Evolutionary conservation across 1,284 basidiomycete species (phyloP), one percentile per base, ranked within the genome.

Genomic region (Heterobasidion parviporum): DNA sequence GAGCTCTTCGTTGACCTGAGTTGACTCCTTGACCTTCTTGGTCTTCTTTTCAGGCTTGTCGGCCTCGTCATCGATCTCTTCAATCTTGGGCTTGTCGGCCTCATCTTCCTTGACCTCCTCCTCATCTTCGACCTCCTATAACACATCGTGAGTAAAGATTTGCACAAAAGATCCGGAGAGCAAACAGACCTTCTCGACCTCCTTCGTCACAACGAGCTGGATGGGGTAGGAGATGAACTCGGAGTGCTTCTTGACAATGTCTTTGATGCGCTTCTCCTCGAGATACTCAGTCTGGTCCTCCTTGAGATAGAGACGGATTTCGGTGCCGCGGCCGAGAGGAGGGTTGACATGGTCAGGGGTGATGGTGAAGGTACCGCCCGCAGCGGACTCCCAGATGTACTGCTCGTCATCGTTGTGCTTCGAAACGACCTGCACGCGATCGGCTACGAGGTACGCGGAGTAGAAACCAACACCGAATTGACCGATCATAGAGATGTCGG

Each of bases 341-440:
- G 90, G 86, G 78, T 95, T 95, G 70, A 86, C 75, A 59, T 85
- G 92, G 76, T 99, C 97, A 61, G 79, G 89, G 58, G 94, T 97
- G 77, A 99, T 98, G 71, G 96, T 99, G 82, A 99, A 99, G 56
- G 97, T 99, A 60, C 97, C 97, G 70, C 96, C 97, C 50, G 97
- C 96, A 61, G 97, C 90, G 18, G 96, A 98, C 83, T 98, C 96
- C 97, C 97, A 99, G 74, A 98, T 95, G 82, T 99, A 98, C 78
- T 99, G 96, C 78, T 99, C 97, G 73, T 99, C 96, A 69, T 99
- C 97, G 71, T 99, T 99, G 86, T 99, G 93, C 81, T 99, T 99
- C 67, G 96, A 96, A 77, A 98, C 91, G 70, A 99, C 91, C 77
- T 98, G 94, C 9, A 99, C 97, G 64, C 89, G 89, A 76, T 99